phyloP scores from a whole-genome alignment of 2,329 filamentous ascomycete genomes.

The Scytalidium lignicola region DNA sequence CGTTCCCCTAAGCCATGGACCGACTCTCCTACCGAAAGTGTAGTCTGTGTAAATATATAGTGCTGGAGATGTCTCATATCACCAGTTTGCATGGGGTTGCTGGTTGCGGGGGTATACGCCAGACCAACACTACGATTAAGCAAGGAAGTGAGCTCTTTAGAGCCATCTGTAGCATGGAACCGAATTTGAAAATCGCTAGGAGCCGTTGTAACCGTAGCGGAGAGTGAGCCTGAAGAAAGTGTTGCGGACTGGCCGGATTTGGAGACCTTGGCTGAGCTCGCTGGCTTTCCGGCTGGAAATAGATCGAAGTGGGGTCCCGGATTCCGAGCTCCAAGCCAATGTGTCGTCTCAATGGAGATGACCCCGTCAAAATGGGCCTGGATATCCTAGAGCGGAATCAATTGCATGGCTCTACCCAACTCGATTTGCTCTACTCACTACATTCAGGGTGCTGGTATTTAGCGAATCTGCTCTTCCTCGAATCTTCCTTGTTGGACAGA shows the following conservation, averaged over 20 bases:
- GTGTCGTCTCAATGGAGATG: conserved; percentile 53
- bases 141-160: conserved; percentile 48
- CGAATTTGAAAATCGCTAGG: conserved; percentile 49
- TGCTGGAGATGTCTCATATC: conserved; percentile 49
- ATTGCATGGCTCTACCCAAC: neutral
- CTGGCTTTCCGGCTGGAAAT: conserved; percentile 46
- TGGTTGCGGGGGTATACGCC: conserved; percentile 49
- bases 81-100: conserved; percentile 45
- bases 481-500: conserved; percentile 55
- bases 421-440: conserved; percentile 30
- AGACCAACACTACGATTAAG: conserved; percentile 51
- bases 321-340: conserved; percentile 49
- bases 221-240: conserved; percentile 44
- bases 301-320: conserved; percentile 54
- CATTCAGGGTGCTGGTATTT: conserved; percentile 49
- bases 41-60: conserved; percentile 53
- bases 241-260: conserved; percentile 41
- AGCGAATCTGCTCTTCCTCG: conserved; percentile 48
- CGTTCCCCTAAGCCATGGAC: conserved; percentile 72
- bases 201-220: conserved; percentile 44
- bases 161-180: conserved; percentile 46
- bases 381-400: conserved; percentile 37
- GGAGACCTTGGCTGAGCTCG: conserved; percentile 32
- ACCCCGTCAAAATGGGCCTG: conserved; percentile 53
- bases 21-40: conserved; percentile 54